phyloP scores from a whole-genome alignment of 1,139 yeast genomes.

The Zhuliangozyma parablackwelliae region DNA sequence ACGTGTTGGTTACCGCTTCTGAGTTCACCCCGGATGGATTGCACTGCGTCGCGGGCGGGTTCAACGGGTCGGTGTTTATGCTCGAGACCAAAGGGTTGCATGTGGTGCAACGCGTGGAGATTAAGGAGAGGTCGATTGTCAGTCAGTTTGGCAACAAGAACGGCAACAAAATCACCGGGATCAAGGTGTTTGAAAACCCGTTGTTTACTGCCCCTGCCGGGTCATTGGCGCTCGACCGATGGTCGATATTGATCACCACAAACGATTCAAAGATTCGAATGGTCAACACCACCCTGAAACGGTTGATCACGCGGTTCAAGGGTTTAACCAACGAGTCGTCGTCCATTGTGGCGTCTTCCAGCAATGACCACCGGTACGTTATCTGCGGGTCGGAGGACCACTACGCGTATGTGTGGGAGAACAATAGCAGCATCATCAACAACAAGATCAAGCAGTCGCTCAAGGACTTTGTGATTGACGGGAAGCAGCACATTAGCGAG shows the following conservation, averaged over 20 bases:
- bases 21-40: conserved; percentile 69
- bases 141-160: conserved; percentile 24
- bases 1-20: conserved; percentile 66
- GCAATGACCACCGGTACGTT: conserved; percentile 51
- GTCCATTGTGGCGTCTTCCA: conserved; percentile 63
- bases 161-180: conserved; percentile 41
- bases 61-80: conserved; percentile 64
- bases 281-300: conserved; percentile 52
- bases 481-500: conserved; percentile 32
- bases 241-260: conserved; percentile 56
- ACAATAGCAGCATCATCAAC: conserved; percentile 38
- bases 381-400: conserved; percentile 66
- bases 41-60: conserved; percentile 71
- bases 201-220: conserved; percentile 9
- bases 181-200: conserved; percentile 25
- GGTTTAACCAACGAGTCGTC: conserved; percentile 71
- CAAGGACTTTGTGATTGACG: conserved; percentile 32
- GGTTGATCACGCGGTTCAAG: conserved; percentile 62
- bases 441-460: conserved; percentile 32
- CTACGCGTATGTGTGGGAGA: conserved; percentile 70
- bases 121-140: conserved; percentile 25
- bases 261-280: conserved; percentile 78
- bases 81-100: conserved; percentile 66
- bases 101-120: conserved; percentile 51
- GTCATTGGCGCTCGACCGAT: conserved; percentile 14